phyloP scores from a whole-genome alignment of 768 basidiomycete genomes.

The Leucogyrophana mollusca region DNA sequence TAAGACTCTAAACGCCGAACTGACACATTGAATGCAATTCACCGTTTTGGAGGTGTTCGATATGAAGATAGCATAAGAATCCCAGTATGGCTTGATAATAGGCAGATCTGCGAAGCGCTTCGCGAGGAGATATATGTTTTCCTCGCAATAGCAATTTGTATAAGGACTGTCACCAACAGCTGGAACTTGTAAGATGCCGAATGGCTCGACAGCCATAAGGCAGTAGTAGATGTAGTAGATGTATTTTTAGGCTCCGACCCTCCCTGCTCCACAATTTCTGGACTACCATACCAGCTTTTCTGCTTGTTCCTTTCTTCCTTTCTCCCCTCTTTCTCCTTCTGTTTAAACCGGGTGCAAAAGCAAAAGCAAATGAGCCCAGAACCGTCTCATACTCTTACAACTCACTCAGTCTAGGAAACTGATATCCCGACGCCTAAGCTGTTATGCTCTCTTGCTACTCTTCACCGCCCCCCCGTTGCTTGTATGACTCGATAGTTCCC shows the following conservation, averaged over 20 bases:
- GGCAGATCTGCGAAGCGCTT: slow-evolving; percentile 36
- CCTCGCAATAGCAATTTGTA: slow-evolving; percentile 69
- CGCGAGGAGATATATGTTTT: slow-evolving; percentile 65
- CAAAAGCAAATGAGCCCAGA: too few species aligned
- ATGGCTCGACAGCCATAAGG: too few species aligned
- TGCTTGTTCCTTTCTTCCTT: too few species aligned
- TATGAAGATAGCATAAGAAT: slow-evolving; percentile 58
- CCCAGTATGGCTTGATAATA: slow-evolving; percentile 38
- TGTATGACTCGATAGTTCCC: slow-evolving; percentile 17
- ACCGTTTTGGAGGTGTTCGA: slow-evolving; percentile 64
- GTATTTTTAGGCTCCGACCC: neutral
- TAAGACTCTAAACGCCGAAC: slow-evolving; percentile 3
- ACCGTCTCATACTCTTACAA: too few species aligned
- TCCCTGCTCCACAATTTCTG: too few species aligned
- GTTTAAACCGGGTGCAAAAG: neutral
- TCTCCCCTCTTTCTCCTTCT: neutral
- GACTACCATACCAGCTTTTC: too few species aligned
- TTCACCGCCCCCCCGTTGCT: slow-evolving; percentile 7
- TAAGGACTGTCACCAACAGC: slow-evolving; percentile 35
- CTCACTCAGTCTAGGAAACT: too few species aligned
- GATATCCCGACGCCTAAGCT: neutral
- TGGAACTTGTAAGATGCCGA: neutral
- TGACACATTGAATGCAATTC: slow-evolving; percentile 13
- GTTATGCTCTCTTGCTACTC: too few species aligned
- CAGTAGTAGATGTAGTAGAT: too few species aligned